phyloP scores from a whole-genome alignment of 352 stramenopile genomes.

The Phytophthora pseudosyringae region DNA sequence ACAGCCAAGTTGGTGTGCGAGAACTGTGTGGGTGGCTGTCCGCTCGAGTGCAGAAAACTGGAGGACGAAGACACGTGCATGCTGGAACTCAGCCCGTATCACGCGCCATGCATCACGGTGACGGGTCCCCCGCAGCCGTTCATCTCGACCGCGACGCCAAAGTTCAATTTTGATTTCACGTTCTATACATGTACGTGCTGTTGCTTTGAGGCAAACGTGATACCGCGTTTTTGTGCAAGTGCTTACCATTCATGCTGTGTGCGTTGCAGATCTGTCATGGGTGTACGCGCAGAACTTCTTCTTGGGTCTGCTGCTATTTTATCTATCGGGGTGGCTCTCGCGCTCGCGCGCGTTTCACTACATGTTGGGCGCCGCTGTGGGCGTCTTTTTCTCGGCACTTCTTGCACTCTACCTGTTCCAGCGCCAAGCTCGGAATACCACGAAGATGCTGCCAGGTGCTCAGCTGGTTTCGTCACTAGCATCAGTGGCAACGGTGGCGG shows the following conservation, averaged over 20 bases:
- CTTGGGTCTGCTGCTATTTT: conserved; percentile 71
- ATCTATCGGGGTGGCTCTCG: conserved; percentile 66
- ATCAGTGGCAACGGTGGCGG: conserved; percentile 72
- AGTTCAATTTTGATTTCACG: conserved; percentile 55
- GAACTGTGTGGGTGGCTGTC: conserved; percentile 73
- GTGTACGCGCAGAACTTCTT: conserved; percentile 82
- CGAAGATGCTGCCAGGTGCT: conserved; percentile 73
- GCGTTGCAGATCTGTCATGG: conserved; percentile 61
- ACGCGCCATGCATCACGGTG: conserved; percentile 83
- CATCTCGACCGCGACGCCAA: conserved; percentile 51
- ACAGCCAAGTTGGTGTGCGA: conserved; percentile 72
- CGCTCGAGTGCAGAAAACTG: conserved; percentile 52
- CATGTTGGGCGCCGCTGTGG: conserved; percentile 63
- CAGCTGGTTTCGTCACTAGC: conserved; percentile 73
- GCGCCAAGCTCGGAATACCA: conserved; percentile 71
- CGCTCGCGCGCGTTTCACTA: conserved; percentile 86
- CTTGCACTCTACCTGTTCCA: conserved; percentile 83
- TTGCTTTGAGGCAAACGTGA: neutral
- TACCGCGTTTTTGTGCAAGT: neutral
- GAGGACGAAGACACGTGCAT: conserved; percentile 47
- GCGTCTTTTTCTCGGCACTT: conserved; percentile 80
- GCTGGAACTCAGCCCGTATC: conserved; percentile 75
- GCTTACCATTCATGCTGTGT: conserved; percentile 12
- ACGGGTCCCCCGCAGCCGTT: conserved; percentile 59
- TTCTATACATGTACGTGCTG: conserved; percentile 76